Evolutionary conservation across 495 filamentous ascomycete genomes (phyloP), one percentile per base, ranked within the genome.

Genomic region (Aspergillus conjunctus): DNA sequence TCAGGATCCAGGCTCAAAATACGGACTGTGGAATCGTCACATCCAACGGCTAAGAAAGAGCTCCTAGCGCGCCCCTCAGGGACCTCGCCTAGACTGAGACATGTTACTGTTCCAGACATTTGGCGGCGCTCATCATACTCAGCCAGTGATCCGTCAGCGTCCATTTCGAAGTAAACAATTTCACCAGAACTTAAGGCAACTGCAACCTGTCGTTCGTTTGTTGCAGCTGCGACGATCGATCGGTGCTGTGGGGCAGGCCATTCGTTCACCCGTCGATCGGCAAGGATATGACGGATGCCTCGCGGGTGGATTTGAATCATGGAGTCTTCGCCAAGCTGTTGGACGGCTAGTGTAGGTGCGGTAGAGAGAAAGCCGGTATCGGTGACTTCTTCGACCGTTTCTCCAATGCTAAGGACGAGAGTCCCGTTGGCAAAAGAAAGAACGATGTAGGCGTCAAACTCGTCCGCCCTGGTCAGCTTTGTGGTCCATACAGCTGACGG

Each of bases 121-220:
- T 95, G 89, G 62, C 90, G 90, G 74, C 93, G 92, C 63, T 98
- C 93, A 54, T 98, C 92, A 62, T 96, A 96, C 73, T 98, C 93
- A 31, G 92, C 91, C 14, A 99, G 79, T 7, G 87, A 87, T 10
- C 92, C 93, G 76, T 98, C 93, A 2, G 85, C 81, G 69, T 96
- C 95, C 88, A 96, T 91, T 72, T 97, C 95, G 63, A 99, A 99
- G 68, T 97, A 98, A 18, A 94, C 91, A 56, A 99, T 94, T 70
- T 99, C 94, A 11, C 92, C 91, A 14, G 92, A 96, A 67, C 92
- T 96, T 37, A 99, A 76, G 15, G 93, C 94, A 43, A 99, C 87
- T 0, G 92, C 92, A 21, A 98, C 91, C 73, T 99, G 94, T 44
- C 90, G 85, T 60, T 93, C 87, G 66, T 99, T 99, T 9, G 94